Evolutionary conservation across 441 rosid genomes (phyloP).

Genomic region (Aquilaria agallochum): DNA sequence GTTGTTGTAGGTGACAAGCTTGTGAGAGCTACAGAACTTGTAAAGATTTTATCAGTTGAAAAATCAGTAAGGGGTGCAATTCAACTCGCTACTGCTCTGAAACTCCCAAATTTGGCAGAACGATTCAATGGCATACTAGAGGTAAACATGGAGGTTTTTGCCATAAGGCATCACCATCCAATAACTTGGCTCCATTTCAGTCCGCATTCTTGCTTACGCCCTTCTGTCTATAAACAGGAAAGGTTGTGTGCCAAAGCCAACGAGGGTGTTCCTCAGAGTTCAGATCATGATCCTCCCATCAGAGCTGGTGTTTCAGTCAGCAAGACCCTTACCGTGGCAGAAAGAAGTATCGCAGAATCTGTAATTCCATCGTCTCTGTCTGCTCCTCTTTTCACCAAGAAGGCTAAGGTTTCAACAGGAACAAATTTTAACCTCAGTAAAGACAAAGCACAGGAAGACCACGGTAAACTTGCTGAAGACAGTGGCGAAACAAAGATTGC

Average conservation of each 20-base stretch:
- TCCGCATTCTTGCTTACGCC: neutral
- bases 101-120: constrained; percentile 92
- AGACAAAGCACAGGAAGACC: constrained; percentile 21
- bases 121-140: constrained; percentile 77
- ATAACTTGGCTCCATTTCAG: neutral
- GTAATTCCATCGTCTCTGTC: constrained; percentile 23
- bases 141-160: constrained; percentile 27
- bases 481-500: constrained; percentile 14
- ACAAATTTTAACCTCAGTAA: constrained; percentile 15
- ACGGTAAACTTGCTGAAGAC: constrained; percentile 13
- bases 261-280: constrained; percentile 14
- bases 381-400: constrained; percentile 40
- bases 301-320: constrained; percentile 22
- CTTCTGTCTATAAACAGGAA: constrained; percentile 44
- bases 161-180: too few relatives aligned
- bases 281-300: constrained; percentile 11
- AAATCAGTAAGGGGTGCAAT: constrained; percentile 90
- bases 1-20: constrained; percentile 74
- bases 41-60: constrained; percentile 66
- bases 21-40: constrained; percentile 75
- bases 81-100: constrained; percentile 80
- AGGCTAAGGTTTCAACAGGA: constrained; percentile 32
- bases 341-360: constrained; percentile 32
- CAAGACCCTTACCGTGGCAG: constrained; percentile 23
- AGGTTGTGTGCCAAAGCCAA: constrained; percentile 57